phyloP scores from a whole-genome alignment of 116 monocot genomes.

The Papilionanthe hybrid region DNA sequence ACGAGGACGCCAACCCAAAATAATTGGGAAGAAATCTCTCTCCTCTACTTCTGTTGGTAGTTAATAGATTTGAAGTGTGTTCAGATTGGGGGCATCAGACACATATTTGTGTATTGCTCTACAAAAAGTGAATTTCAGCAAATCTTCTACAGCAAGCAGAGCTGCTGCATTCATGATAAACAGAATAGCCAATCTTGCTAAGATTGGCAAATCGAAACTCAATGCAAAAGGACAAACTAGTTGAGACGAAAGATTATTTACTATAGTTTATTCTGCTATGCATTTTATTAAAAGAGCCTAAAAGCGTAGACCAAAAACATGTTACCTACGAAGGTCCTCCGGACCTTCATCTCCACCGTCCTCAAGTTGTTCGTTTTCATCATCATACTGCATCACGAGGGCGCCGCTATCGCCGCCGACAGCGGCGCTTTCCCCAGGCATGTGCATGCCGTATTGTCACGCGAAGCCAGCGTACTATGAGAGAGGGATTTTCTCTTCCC shows the following conservation, averaged over 20 bases:
- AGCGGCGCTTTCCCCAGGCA: neutral
- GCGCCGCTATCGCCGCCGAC: neutral
- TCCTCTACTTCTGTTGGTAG: too few species aligned
- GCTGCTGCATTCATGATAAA: neutral
- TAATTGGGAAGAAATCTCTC: too few species aligned
- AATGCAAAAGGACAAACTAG: neutral
- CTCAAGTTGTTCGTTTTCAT: conserved; percentile 5
- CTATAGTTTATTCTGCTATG: neutral
- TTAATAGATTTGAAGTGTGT: too few species aligned
- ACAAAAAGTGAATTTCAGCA: too few species aligned
- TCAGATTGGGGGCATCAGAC: too few species aligned
- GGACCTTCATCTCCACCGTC: neutral
- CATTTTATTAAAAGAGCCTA: neutral
- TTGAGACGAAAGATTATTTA: neutral
- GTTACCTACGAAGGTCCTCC: conserved; percentile 6
- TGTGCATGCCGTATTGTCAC: conserved; percentile 1
- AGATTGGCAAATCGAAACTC: neutral
- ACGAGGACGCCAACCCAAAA: too few species aligned
- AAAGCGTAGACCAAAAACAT: neutral
- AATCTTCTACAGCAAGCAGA: neutral
- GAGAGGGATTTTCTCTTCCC: neutral
- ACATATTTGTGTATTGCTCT: too few species aligned
- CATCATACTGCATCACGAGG: neutral
- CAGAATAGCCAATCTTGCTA: neutral
- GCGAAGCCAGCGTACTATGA: neutral